A percentile compares a stretch with the other conserved stretches of the same genome.
Evolutionary conservation across 192 early-diverging fungal genomes (phyloP).

Genomic region (Gaertneriomyces sp.): DNA sequence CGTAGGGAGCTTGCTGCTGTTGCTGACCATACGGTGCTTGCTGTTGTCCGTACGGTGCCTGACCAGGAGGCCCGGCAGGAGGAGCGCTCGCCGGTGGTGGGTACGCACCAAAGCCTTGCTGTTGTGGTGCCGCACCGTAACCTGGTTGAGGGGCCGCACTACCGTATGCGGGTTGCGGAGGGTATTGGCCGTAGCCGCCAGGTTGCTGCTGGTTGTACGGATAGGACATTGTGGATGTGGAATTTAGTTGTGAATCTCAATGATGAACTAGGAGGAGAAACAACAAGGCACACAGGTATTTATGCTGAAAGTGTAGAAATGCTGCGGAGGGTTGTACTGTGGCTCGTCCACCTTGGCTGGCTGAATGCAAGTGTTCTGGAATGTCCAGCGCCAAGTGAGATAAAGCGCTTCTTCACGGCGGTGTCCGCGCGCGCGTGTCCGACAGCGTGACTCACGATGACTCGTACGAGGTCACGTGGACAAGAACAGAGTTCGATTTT

Average conservation of each 20-base stretch:
- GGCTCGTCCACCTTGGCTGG: too few species aligned
- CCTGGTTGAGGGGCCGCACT: background rate
- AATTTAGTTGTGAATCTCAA: background rate
- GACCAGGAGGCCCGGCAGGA: background rate
- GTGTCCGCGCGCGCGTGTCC: too few species aligned
- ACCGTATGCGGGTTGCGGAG: background rate
- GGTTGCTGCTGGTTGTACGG: slow-evolving; percentile 4
- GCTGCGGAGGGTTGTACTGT: too few species aligned
- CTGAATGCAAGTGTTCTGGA: too few species aligned
- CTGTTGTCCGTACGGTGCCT: slow-evolving; percentile 9
- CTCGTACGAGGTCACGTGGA: too few species aligned
- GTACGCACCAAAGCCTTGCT: background rate
- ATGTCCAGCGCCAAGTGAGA: too few species aligned
- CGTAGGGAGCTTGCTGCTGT: slow-evolving; percentile 3
- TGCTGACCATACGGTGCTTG: slow-evolving; percentile 1
- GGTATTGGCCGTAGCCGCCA: background rate
- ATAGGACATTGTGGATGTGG: background rate
- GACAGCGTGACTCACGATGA: too few species aligned
- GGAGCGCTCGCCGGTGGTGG: background rate
- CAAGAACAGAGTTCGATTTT: too few species aligned
- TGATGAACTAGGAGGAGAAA: too few species aligned
- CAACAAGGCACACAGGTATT: too few species aligned
- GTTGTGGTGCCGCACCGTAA: background rate
- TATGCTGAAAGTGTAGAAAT: too few species aligned
- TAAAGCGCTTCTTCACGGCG: too few species aligned